Base-by-base conservation (phyloP, 202 grass and related monocot genomes). In the Elaeis oleifera region DNA sequence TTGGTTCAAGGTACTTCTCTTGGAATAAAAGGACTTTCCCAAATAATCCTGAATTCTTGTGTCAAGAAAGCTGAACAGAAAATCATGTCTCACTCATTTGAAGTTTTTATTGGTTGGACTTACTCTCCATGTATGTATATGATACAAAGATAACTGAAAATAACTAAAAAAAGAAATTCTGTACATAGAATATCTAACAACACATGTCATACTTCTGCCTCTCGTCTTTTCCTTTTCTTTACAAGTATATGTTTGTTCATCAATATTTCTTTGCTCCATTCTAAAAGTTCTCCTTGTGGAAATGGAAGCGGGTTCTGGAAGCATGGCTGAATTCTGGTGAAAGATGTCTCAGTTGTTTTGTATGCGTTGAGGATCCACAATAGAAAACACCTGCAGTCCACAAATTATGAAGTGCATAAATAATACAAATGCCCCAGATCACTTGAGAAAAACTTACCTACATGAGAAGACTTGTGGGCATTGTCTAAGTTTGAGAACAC, bases 131-230 rank as follows among this genome's bases (percentile, higher is more conserved):
- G 9, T 14, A 44, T 13, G 36, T 44, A 13, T 44, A 14, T 13
- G 9, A 44, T 44, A 5, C 36, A 11, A 44, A 3, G 36, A 44
- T 44, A 44, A 13, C 8, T 13, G 1, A 44, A 44, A 44, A 44
- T 76, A 76, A 65, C 76, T 64, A 68, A 70, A 18, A 66, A 76
- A 53, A 68, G 72, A 65, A 59, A 76, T 58, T 83, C 76, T 87
- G 76, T 76, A 80, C 84, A 79, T 48, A 63, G 26, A 20, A 54
- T 58, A 56, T 54, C 58, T 44, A 76, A 65, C 73, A 83, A 79
- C 79, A 83, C 54, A 75, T 82, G 50, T 80, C 79, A 69, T 67
- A 17, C 75, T 70, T 78, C 69, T 86, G 49, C 51, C 52, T 84
- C 75, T 58, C 23, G 5, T 25, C 56, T 28, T 28, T 16, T 28